Evolutionary conservation across 2,329 filamentous ascomycete genomes (phyloP).

Genomic region (Neopestalotiopsis rosae): DNA sequence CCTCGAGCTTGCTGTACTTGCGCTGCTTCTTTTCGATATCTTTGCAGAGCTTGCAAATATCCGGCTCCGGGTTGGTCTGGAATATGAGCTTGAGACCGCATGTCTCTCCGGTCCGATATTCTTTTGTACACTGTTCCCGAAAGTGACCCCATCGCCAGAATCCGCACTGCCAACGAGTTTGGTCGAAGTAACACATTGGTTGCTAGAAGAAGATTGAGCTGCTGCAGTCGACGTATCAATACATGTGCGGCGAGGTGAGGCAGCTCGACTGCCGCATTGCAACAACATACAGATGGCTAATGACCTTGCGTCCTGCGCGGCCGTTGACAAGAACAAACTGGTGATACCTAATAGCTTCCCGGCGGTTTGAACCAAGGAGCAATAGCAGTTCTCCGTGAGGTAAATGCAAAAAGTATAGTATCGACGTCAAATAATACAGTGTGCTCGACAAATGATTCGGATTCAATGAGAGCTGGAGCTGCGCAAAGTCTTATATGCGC

Average conservation of each 20-base stretch:
- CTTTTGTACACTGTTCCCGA: conserved; percentile 89
- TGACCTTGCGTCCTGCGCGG: neutral
- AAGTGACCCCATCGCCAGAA: conserved; percentile 97
- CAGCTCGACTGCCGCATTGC: neutral
- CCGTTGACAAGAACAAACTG: neutral
- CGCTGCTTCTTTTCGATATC: conserved; percentile 87
- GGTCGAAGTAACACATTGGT: conserved; percentile 93
- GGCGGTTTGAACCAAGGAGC: neutral
- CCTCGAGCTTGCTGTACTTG: conserved; percentile 74
- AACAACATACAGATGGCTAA: neutral
- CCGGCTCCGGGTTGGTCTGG: conserved; percentile 66
- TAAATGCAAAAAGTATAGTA: neutral
- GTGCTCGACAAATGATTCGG: neutral
- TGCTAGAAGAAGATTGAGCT: conserved; percentile 29
- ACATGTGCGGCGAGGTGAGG: neutral
- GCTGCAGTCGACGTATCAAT: neutral
- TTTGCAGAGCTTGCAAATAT: conserved; percentile 83
- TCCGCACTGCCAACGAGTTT: conserved; percentile 82
- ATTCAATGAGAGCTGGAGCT: neutral
- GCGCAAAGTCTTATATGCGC: conserved; percentile 35
- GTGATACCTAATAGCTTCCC: neutral
- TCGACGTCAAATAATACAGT: neutral
- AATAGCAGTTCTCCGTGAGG: neutral
- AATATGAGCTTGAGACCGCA: conserved; percentile 93
- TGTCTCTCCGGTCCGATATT: conserved; percentile 95